These are phyloP conservation scores for Thalassiosira mediterranea DNA, from an alignment of 352 stramenopile genomes.

Conservation along the genomic window DNA sequence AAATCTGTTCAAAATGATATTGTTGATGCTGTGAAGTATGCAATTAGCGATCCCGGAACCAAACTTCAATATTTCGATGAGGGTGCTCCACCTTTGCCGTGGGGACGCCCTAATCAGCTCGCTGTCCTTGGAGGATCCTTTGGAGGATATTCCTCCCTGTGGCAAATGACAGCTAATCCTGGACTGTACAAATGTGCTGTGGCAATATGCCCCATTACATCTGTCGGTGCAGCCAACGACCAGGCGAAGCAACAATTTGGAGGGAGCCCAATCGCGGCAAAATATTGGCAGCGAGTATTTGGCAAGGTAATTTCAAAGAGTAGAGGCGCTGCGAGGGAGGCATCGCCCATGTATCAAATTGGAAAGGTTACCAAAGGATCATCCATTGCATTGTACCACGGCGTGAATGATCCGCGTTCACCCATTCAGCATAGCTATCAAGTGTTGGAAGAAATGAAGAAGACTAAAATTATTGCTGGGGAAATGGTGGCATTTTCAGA, in stretches of 20 bases:
- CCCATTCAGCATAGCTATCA: constrained; percentile 26
- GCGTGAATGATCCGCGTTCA: constrained; percentile 24
- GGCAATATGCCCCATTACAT: constrained; percentile 25
- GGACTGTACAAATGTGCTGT: constrained; percentile 33
- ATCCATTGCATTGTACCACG: constrained; percentile 19
- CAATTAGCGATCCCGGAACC: background rate
- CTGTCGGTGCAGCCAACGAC: constrained; percentile 25
- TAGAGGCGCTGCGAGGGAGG: constrained; percentile 13
- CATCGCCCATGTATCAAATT: constrained; percentile 24
- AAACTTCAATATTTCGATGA: too few relatives aligned
- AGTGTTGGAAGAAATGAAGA: constrained; percentile 16
- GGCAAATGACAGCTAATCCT: constrained; percentile 13
- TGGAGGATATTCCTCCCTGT: constrained; percentile 35
- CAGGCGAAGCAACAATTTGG: constrained; percentile 17
- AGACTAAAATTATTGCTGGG: constrained; percentile 13
- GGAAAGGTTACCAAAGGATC: constrained; percentile 3
- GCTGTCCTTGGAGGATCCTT: constrained; percentile 27
- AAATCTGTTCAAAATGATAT: constrained; percentile 33
- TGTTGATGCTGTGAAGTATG: constrained; percentile 16
- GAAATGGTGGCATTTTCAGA: constrained; percentile 35
- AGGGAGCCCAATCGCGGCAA: constrained; percentile 27
- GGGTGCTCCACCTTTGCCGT: too few relatives aligned
- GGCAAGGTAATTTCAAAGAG: constrained; percentile 13
- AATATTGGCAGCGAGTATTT: constrained; percentile 21
- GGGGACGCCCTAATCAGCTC: too few relatives aligned